Base-by-base conservation (phyloP, 192 early-diverging fungal species). In the Coemansia sp. region DNA sequence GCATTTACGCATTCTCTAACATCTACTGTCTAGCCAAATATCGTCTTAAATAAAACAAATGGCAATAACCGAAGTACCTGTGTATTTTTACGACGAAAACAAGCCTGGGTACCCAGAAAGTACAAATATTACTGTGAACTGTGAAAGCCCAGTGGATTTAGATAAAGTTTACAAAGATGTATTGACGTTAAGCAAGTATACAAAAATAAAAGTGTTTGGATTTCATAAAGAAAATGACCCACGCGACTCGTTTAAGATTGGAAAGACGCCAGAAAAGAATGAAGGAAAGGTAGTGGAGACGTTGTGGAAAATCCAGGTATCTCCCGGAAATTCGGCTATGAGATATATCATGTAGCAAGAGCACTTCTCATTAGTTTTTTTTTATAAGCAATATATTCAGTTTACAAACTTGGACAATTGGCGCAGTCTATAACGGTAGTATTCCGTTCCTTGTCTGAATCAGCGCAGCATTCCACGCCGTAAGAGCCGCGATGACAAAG, bases 391-490 rank as follows among this genome's bases (percentile, higher is more conserved):
- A 27, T 27, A 27, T 27, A 27, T 27, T 27, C 24, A 27, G 24
- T 27, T 27, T 27, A 27, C 54, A 9, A 57, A 9, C 33, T 9
- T 57, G 54, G 3, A 35, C 33, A 35, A 14, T 57, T 27, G 24
- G 35, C 36, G 33, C 16, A 59, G 40, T 14, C 59, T 63, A 79
- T 1, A 67, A 31, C 9, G 67, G 71, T 45, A 73, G 46, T 40
- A 50, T 7, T 9, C 57, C 35, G 6, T 64, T 53, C 21, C 64
- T 59, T 17, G 56, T 67, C 33, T 70, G 70, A 21, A 82, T 64
- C 53, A 82, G 62, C 59, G 72, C 71, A 2, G 66, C 72, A 31
- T 82, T 82, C 80, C 80, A 82, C 24, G 59, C 57, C 1, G 60
- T 72, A 65, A 82, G 66, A n/a, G 66, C 53, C 14, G 45, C 44